Evolutionary conservation across 371 early-diverging fungal genomes (phyloP), one percentile per base, ranked within the genome.

Genomic region (Mucor circinelloides): DNA sequence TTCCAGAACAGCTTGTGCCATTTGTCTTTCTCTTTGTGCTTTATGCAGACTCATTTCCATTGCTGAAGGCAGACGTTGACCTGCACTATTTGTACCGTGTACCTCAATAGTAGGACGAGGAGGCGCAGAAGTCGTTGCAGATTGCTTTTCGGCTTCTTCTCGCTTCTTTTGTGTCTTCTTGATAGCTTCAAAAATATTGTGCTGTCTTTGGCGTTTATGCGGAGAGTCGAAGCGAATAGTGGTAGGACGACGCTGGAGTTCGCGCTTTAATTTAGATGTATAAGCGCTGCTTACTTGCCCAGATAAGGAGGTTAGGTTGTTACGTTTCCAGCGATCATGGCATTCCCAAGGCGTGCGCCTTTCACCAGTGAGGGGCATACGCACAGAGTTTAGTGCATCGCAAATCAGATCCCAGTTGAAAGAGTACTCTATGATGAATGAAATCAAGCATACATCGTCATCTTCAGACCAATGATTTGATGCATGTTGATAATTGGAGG

Each of bases 31-130:
- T 23, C 93, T 82, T 44, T 90, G 90, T 15, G 88, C 85, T 78
- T 94, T 94, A 59, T 89, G 77, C 59, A 82, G 64, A 70, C 87
- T 86, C 67, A 96, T 78, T 58, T 95, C 94, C 60, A 87, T 82
- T 3, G 95, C 94, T 2, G 90, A 78, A 15, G 84, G 82, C 44
- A 87, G 75, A 25, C 85, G 79, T 32, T 86, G 86, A 21, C 85
- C 88, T 8, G 72, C 78, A 15, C 78, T 68, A 30, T 74, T 74
- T 30, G 72, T 70, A 10, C 84, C 84, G 55, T 84, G 82, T 6
- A 73, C 75, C 30, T 84, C 82, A 28, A 81, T 77, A 0, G 80
- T 78, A 17, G 72, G 65, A n/a, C 87, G 73, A 34, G 89, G 86
- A 15, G 76, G 78, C 2, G 74, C 57, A 17, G 71, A 61, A 0